Conservation (phyloP, 1,284 basidiomycete species). For the Trichosporon coremiiforme region DNA sequence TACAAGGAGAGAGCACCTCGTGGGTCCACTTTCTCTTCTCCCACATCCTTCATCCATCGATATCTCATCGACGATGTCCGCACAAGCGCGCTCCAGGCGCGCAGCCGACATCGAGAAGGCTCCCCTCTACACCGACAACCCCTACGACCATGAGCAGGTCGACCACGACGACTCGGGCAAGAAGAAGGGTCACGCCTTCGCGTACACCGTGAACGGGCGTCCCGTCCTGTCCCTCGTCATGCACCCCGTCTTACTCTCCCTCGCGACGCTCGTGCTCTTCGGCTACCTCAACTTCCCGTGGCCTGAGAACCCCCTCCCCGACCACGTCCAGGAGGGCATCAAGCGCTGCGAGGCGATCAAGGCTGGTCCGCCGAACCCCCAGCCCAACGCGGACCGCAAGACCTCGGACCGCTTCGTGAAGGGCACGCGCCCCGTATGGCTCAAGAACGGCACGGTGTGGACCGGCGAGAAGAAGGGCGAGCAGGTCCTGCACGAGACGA, state of each 20-base stretch:
- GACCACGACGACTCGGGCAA: slow-evolving; percentile 4
- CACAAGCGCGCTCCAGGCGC: slow-evolving; percentile 10
- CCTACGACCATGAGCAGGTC: not conserved
- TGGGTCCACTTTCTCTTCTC: not conserved
- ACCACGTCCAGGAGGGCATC: slow-evolving; percentile 46
- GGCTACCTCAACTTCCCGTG: slow-evolving; percentile 24
- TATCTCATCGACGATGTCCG: not conserved
- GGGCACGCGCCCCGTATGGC: slow-evolving; percentile 67
- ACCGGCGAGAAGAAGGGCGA: slow-evolving; percentile 68
- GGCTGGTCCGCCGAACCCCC: slow-evolving; percentile 36
- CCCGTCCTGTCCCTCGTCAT: not conserved
- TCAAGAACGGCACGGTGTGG: slow-evolving; percentile 78
- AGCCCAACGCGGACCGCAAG: slow-evolving; percentile 60
- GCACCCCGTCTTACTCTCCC: slow-evolving; percentile 10
- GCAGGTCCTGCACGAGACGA: slow-evolving; percentile 62
- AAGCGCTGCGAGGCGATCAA: slow-evolving; percentile 47
- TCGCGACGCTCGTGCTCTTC: slow-evolving; percentile 9
- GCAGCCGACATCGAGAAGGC: slow-evolving; percentile 25
- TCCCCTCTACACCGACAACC: not conserved
- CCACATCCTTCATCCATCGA: slow-evolving; percentile 7
- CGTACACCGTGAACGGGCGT: not conserved
- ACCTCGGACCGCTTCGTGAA: slow-evolving; percentile 71
- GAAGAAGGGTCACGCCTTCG: not conserved
- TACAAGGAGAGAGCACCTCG: not conserved
- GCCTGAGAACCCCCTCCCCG: slow-evolving; percentile 31